Evolutionary conservation across 495 filamentous ascomycete species (phyloP), one percentile per base, ranked within the genome.

Genomic region (Talaromyces liani): DNA sequence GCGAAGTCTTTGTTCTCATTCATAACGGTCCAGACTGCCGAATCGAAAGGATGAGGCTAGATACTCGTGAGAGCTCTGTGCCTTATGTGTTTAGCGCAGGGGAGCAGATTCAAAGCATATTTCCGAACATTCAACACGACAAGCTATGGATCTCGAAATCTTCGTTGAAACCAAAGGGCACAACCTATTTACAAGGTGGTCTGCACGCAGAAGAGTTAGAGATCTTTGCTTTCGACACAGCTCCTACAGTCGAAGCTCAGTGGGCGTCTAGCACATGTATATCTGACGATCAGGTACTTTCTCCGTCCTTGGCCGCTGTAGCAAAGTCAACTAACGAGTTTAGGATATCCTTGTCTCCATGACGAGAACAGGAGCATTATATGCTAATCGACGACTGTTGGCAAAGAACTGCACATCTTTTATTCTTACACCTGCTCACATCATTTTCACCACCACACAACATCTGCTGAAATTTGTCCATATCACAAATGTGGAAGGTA

Each of bases 401-500:
- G 84, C 85, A 2, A 89, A 87, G 69, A 94, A 91, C 66, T 96
- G 92, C 75, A 97, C 94, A 1, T 98, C 94, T 0, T 96, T 96
- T 69, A 68, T 91, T 14, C 76, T 92, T 36, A 97, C 93, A 0
- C 75, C 85, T n/a, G 81, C 84, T 29, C 92, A 97, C 80, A 77
- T 98, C 18, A 85, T 98, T 56, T 92, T 91, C 71, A 97, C 94
- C 20, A 98, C 93, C 1, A 91, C 87, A 57, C 89, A 91, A 64
- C 92, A 97, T 73, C 79, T 96, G 16, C 74, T 97, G 62, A 98
- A 97, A 71, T 98, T 98, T 71, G 86, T 97, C 18, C 94, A 98
- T 73, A 70, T 98, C 27, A 82, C 82, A 10, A 74, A 75, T 51
- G 77, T 78, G n/a, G 76, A 90, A 69, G 86, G 90, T 91, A 79